Evolutionary conservation across 176 grass and related monocot species (phyloP).

Genomic region (Rhipidocladum racemiflorum): DNA sequence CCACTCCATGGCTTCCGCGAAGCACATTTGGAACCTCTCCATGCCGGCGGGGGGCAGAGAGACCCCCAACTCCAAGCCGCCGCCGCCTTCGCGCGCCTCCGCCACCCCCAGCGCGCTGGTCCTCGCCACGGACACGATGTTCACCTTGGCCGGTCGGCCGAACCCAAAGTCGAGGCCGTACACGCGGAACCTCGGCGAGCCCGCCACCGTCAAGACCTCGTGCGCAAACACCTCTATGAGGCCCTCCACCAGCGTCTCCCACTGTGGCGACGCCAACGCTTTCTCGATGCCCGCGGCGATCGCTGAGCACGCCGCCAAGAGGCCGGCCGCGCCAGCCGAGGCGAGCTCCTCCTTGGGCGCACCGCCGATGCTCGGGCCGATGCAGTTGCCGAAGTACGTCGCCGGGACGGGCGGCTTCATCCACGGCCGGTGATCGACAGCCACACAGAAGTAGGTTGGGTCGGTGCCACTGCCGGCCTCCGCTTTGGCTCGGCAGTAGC

Average conservation of each 20-base stretch:
- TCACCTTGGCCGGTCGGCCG: conserved; percentile 41
- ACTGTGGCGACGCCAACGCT: neutral
- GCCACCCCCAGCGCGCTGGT: conserved; percentile 27
- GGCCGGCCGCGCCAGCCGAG: neutral
- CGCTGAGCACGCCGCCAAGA: neutral
- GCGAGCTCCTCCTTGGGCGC: neutral
- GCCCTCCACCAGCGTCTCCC: neutral
- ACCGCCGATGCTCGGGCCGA: neutral
- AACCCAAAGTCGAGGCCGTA: conserved; percentile 51
- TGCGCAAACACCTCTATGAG: neutral
- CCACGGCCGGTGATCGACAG: conserved; percentile 16
- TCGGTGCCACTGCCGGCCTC: neutral
- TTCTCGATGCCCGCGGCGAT: conserved; percentile 5
- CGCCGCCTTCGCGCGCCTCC: conserved; percentile 25
- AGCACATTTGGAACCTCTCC: conserved; percentile 21
- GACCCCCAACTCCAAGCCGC: conserved; percentile 39
- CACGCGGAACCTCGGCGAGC: conserved; percentile 41
- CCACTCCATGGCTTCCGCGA: neutral
- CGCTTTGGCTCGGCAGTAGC: conserved; percentile 16
- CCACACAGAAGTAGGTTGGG: neutral
- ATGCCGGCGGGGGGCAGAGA: conserved; percentile 32
- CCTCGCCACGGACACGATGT: conserved; percentile 27
- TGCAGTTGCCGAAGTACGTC: conserved; percentile 47
- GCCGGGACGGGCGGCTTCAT: conserved; percentile 22
- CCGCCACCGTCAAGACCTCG: conserved; percentile 13